These are phyloP conservation scores for Vigna trinervia DNA, from an alignment of 306 rosid genomes.

Conservation along the genomic window DNA sequence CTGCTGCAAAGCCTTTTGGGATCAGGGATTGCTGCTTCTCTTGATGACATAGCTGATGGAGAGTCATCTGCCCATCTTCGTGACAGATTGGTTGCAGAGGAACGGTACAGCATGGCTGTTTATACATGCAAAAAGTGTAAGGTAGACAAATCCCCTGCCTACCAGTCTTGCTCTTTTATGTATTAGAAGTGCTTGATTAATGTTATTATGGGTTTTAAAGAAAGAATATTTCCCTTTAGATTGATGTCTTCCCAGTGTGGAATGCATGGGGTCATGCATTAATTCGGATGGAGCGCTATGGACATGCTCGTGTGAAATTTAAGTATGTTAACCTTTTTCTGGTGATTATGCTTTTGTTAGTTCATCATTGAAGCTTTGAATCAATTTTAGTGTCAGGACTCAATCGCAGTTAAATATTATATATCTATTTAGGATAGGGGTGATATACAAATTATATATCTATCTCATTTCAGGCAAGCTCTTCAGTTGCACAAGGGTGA, in stretches of 20 bases:
- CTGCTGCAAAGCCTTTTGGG: slow-evolving; percentile 97
- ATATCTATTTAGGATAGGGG: neutral
- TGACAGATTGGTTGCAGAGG: slow-evolving; percentile 88
- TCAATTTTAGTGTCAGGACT: slow-evolving; percentile 19
- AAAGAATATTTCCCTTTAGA: slow-evolving; percentile 55
- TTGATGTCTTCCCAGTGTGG: slow-evolving; percentile 98
- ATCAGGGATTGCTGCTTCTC: slow-evolving; percentile 96
- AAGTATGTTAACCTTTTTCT: slow-evolving; percentile 64
- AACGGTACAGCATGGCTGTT: slow-evolving; percentile 98
- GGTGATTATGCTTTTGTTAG: slow-evolving; percentile 2
- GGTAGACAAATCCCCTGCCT: slow-evolving; percentile 56
- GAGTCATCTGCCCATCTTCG: slow-evolving; percentile 92
- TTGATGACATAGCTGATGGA: slow-evolving; percentile 91
- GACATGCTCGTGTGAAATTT: slow-evolving; percentile 96
- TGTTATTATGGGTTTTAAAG: slow-evolving; percentile 40
- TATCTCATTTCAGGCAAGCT: slow-evolving; percentile 85
- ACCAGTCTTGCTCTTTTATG: slow-evolving; percentile 15
- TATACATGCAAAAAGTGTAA: slow-evolving; percentile 96
- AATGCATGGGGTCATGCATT: slow-evolving; percentile 99
- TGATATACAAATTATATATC: slow-evolving; percentile 9
- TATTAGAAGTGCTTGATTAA: slow-evolving; percentile 34
- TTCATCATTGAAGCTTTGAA: slow-evolving; percentile 16
- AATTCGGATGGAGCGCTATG: slow-evolving; percentile 96
- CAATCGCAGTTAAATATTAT: slow-evolving; percentile 33
- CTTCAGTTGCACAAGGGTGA: slow-evolving; percentile 90